Evolutionary conservation across 805 yeast genomes (phyloP), one percentile per base, ranked within the genome.

Genomic region (Wickerhamiella galacta): DNA sequence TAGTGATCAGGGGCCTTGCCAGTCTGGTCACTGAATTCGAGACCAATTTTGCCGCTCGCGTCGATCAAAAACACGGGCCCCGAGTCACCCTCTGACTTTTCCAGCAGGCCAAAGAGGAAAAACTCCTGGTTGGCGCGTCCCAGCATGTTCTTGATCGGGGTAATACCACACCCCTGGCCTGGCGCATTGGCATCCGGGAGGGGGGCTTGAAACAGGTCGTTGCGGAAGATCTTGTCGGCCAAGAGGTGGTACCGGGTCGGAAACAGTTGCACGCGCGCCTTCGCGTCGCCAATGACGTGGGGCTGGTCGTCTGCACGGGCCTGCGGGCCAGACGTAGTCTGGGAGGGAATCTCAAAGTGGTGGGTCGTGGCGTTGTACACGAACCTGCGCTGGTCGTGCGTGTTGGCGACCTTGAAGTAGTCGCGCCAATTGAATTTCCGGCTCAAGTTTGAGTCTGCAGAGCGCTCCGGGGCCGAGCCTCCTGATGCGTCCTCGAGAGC

Each of bases 81-180:
- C 1, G 28, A 11, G 33, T 64, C 68, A 8, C 69, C 59, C 18
- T 43, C 41, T 34, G 72, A 72, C 37, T 63, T 62, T 2, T 74
- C 62, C 8, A 90, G 53, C 36, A 83, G 57, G 0, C 98, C 99
- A 46, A 85, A 71, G 2, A 90, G 49, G 6, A 78, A 57, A 48
- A 90, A 90, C 36, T 70, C 63, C 33, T 68, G 62, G 4, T 87
- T 87, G 45, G 77, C 78, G 34, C 94, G 60, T 20, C 98, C 99
- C 19, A 90, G 52, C 37, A 90, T 58, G 51, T 85, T 85, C 46
- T 85, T 85, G 34, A 90, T 72, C 25, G 71, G 61, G 0, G 93
- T 79, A 28, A 87, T 59, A 3, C 65, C 37, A 12, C 37, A 35
- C 9, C 31, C 33, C 11, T 11, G 6, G 4, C 28, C n/a, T n/a